Base-by-base conservation (phyloP, 2,329 filamentous ascomycete genomes). In the Cladosporium colombiae region DNA sequence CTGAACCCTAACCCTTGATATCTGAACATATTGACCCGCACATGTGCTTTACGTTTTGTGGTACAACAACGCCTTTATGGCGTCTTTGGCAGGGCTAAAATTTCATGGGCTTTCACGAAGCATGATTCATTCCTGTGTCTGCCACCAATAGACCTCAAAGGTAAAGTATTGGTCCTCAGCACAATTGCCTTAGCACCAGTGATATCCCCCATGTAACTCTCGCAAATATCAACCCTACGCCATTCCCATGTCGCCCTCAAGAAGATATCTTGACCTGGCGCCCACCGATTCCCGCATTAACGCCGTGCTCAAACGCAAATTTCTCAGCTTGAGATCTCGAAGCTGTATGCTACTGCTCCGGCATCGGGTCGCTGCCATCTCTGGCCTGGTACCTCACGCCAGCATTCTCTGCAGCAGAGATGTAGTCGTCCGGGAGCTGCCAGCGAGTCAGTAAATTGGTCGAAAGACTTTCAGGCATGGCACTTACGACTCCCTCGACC, bases 401-500 rank as follows among this genome's bases (percentile, higher is more conserved):
- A 8, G 85, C 82, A 70, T 83, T 84, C 76, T 88, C 86, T 35
- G 86, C 78, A 40, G 81, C 81, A 44, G 80, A 79, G 33, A 87
- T 78, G 46, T 85, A 81, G 65, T 89, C 86, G 50, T 85, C 84
- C 0, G 86, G 84, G 59, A 89, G 74, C 80, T 85, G 63, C 2
- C 44, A n/a, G 21, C 40, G 29, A 13, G 62, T 72, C 56, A 74
- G 67, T 37, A 64, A 2, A 33, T 27, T 23, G 14, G 10, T 1
- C 13, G 2, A 37, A 10, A n/a, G 18, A 37, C 8, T 44, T 44
- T 18, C 29, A 16, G 16, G 10, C 35, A 37, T 31, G 23, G 29
- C 10, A 79, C 84, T 78, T 70, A 86, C 84, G 68, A 91, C 88
- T 21, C 95, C 95, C 35, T 91, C 92, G 27, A 99, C 95, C 81